Conservation (phyloP, 805 yeast genomes). For the Priceomyces haplophilus region DNA sequence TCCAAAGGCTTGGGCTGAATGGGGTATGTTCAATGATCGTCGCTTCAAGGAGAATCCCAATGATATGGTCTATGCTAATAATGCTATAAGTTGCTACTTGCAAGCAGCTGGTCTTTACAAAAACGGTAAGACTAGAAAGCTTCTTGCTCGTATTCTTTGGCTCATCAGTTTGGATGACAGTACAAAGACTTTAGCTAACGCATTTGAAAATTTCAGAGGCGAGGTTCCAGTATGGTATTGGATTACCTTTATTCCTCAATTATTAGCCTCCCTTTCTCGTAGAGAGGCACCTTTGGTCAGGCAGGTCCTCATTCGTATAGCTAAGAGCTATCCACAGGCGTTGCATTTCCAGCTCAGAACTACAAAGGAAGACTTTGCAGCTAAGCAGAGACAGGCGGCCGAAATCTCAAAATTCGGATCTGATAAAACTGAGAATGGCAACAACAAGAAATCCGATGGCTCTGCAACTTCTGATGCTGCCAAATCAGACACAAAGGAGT, state of each 20-base stretch:
- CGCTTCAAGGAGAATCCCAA: conserved; percentile 79
- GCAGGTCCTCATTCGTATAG: conserved; percentile 83
- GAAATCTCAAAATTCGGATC: conserved; percentile 28
- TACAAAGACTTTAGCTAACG: conserved; percentile 73
- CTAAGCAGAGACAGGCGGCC: conserved; percentile 71
- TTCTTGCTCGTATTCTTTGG: conserved; percentile 90
- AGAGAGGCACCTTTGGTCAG: conserved; percentile 88
- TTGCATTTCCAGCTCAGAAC: conserved; percentile 93
- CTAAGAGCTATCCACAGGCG: conserved; percentile 96
- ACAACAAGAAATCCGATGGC: not conserved
- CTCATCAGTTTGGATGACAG: conserved; percentile 86
- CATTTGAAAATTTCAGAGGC: conserved; percentile 89
- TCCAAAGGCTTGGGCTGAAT: conserved; percentile 99
- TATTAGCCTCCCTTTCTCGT: conserved; percentile 83
- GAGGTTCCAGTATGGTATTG: conserved; percentile 99
- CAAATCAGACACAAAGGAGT: not conserved
- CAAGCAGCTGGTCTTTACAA: conserved; percentile 98
- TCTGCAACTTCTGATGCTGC: not conserved
- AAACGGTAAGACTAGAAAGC: conserved; percentile 82
- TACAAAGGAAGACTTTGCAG: conserved; percentile 89
- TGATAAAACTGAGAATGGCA: conserved; percentile 4
- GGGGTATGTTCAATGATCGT: conserved; percentile 95
- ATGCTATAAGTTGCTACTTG: conserved; percentile 91
- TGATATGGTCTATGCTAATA: conserved; percentile 81
- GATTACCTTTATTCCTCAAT: conserved; percentile 95